Evolutionary conservation across 345 rosid species (phyloP), one percentile per base, ranked within the genome.

Genomic region (Aegle marmelos): DNA sequence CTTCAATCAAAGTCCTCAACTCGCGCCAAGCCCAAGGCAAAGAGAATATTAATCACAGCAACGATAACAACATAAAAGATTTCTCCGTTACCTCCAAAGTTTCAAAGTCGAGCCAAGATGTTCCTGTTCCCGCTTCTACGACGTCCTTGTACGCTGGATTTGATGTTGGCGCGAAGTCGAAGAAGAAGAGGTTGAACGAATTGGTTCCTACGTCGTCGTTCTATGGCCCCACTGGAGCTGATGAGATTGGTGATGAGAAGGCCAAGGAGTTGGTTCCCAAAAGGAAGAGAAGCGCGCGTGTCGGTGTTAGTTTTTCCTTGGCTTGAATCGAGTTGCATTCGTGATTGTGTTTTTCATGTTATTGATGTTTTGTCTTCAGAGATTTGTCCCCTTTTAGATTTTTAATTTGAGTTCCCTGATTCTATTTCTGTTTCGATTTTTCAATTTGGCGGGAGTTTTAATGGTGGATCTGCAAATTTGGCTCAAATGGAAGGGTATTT

Each of bases 1-100:
- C 86, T 69, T 79, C 88, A 11, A 34, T 88, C 76, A 76, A 82
- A 64, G 76, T 82, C 41, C 31, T 86, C 0, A 71, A 41, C 71
- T 67, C 78, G 53, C 7, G 73, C 64, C 74, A 72, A 59, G 75
- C 39, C 67, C 19, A 33, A 54, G 82, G 34, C 19, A 41, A 9
- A 27, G 59, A 45, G 37, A 45, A 48, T 3, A 7, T 16, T 25
- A 25, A 36, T 13, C 10, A 1, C 16, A 59, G 4, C 14, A 59
- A 24, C 30, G 27, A 37, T 37, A 37, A 9, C 41, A 37, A 25
- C 30, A 25, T 48, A 17, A 53, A 53, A 21, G 22, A 19, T 53
- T 5, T 53, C 57, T 53, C 57, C 17, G 53, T 30, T 1, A 3
- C 19, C 69, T 33, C 78, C 76, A 19, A 45, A 30, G 22, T 50